Base-by-base conservation (phyloP, 2,329 filamentous ascomycete genomes). In the Fonsecaea pugnacius region DNA sequence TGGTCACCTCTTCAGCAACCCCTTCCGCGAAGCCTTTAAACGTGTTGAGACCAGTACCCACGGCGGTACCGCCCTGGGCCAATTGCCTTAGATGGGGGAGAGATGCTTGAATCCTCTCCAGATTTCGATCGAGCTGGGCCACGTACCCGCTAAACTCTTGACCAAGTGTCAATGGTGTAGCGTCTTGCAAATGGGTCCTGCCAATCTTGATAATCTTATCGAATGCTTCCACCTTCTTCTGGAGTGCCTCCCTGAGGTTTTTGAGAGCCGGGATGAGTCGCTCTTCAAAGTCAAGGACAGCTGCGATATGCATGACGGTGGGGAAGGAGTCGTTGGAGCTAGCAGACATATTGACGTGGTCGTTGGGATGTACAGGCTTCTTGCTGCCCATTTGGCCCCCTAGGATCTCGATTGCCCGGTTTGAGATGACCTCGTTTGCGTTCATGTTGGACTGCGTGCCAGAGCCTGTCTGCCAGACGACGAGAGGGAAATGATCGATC, bases 391-490 rank as follows among this genome's bases (percentile, higher is more conserved):
- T 96, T 70, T 85, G 85, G 73, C 95, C 95, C 72, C 95, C 95
- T 60, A 98, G 86, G 69, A 98, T 96, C 84, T 98, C 94, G 79
- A 98, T 98, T 70, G 95, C 95, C 71, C 95, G 91, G 87, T 98
- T 99, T 70, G 94, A 97, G 80, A 99, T 98, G 80, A 99, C 95
- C 80, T 99, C 95, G 84, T 99, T 99, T 77, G 94, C 93, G 83
- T 99, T 99, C 95, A 98, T 98, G 87, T 96, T 98, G 79, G 93
- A 97, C 84, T 98, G 95, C 33, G 95, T 98, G 76, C 95, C 95
- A 57, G 95, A 98, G 69, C 95, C 95, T 60, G 95, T 99, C 84
- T 99, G 95, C 95, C 95, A 99, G 76, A 99, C 94, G 63, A 98
- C 94, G 67, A 98, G 91, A 70, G 95, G 95, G 83, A 99, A 98